Conservation (phyloP, 179 eudicot species). For the Corrigiola litoralis region DNA sequence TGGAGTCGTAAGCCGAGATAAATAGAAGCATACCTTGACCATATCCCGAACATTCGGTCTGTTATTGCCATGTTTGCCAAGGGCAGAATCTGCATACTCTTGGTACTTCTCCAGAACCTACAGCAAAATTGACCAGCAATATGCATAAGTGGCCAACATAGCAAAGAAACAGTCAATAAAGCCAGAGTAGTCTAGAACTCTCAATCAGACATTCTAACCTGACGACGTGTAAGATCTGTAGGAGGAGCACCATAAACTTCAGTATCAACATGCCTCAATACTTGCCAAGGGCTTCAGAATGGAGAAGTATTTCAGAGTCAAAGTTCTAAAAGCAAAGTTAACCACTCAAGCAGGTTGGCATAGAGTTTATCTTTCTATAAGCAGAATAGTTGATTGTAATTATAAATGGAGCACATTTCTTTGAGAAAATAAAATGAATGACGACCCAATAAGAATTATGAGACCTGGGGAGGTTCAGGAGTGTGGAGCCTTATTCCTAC, state of each 20-base stretch:
- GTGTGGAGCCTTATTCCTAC: neutral
- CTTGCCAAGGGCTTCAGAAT: constrained; percentile 68
- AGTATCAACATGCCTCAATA: constrained; percentile 65
- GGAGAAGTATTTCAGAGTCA: constrained; percentile 9
- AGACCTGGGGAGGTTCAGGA: neutral
- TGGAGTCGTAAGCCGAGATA: neutral
- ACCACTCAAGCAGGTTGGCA: too few relatives aligned
- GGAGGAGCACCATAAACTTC: constrained; percentile 75
- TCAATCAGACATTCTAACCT: constrained; percentile 43
- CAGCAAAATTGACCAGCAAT: constrained; percentile 6
- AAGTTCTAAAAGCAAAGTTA: neutral
- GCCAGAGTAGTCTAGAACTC: neutral
- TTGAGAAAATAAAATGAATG: too few relatives aligned
- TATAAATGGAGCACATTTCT: neutral
- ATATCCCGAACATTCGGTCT: constrained; percentile 68
- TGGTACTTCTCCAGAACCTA: constrained; percentile 81
- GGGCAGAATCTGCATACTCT: constrained; percentile 67
- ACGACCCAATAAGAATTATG: too few relatives aligned
- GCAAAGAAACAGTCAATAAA: neutral
- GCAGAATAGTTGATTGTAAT: neutral
- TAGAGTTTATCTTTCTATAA: too few relatives aligned
- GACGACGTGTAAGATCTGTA: constrained; percentile 64
- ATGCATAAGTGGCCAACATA: neutral
- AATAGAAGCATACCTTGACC: constrained; percentile 44
- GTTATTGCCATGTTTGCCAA: constrained; percentile 58